Evolutionary conservation across 2,329 filamentous ascomycete genomes (phyloP).

Genomic region (Aspergillus fischeri): DNA sequence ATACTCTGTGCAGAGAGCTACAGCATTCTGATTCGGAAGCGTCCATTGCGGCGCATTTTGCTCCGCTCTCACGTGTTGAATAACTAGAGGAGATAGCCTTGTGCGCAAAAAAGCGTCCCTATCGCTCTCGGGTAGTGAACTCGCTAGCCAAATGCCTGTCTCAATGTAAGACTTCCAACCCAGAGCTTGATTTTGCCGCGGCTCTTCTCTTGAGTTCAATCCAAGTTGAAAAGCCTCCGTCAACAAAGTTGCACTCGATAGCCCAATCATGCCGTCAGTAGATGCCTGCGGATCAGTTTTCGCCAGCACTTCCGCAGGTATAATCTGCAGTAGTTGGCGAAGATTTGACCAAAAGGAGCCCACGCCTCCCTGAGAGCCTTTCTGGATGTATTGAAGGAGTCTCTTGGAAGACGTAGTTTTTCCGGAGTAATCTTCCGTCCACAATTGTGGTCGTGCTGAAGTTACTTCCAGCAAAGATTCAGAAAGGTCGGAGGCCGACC

Average conservation of each 20-base stretch:
- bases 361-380: slow-evolving; percentile 76
- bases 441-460: slow-evolving; percentile 61
- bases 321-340: slow-evolving; percentile 53
- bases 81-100: slow-evolving; percentile 50
- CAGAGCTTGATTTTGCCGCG: slow-evolving; percentile 59
- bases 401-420: slow-evolving; percentile 55
- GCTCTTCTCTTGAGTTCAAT: slow-evolving; percentile 70
- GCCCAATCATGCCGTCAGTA: slow-evolving; percentile 20
- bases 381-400: slow-evolving; percentile 69
- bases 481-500: slow-evolving; percentile 69
- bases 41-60: slow-evolving; percentile 48
- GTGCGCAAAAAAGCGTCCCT: slow-evolving; percentile 43
- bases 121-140: slow-evolving; percentile 46
- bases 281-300: slow-evolving; percentile 21
- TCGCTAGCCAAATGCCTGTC: slow-evolving; percentile 53
- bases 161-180: slow-evolving; percentile 76
- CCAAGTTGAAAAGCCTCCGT: slow-evolving; percentile 66
- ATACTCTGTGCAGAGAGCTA: slow-evolving; percentile 38
- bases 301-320: slow-evolving; percentile 50
- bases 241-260: slow-evolving; percentile 57
- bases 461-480: slow-evolving; percentile 66
- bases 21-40: slow-evolving; percentile 41
- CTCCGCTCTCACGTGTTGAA: slow-evolving; percentile 50
- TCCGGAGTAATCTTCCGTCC: slow-evolving; percentile 62
- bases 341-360: slow-evolving; percentile 70